These are phyloP conservation scores for Vishniacozyma victoriae DNA, from an alignment of 768 basidiomycete species.

Conservation along the genomic window DNA sequence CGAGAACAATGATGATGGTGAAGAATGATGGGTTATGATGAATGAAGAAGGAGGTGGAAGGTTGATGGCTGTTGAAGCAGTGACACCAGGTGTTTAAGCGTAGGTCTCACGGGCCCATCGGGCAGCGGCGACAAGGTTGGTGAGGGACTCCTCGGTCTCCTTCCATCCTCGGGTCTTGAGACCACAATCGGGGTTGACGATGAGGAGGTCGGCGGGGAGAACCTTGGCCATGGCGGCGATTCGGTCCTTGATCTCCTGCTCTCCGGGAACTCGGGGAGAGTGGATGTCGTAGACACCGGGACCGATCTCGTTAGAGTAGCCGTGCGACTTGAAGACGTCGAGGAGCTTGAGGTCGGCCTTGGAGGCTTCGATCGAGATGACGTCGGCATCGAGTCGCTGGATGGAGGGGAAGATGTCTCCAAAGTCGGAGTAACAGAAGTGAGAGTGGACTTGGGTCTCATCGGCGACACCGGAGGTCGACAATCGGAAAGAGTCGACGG, in stretches of 20 bases:
- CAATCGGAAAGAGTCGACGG: slow-evolving; percentile 97
- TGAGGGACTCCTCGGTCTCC: slow-evolving; percentile 86
- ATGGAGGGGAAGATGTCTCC: slow-evolving; percentile 98
- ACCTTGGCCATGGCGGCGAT: slow-evolving; percentile 75
- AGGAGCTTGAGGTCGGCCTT: slow-evolving; percentile 98
- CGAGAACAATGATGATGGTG: slow-evolving; percentile 2
- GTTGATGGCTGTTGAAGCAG: slow-evolving; percentile 2
- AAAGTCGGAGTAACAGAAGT: slow-evolving; percentile 75
- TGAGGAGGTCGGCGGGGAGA: slow-evolving; percentile 72
- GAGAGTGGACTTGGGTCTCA: slow-evolving; percentile 92
- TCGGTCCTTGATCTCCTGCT: slow-evolving; percentile 90
- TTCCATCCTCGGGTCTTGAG: slow-evolving; percentile 98
- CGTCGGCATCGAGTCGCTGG: slow-evolving; percentile 92
- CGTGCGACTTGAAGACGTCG: slow-evolving; percentile 86
- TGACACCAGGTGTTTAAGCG: slow-evolving; percentile 54
- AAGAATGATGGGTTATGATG: slow-evolving; percentile 1
- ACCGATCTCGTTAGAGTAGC: slow-evolving; percentile 91
- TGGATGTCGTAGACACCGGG: slow-evolving; percentile 99
- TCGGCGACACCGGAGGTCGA: slow-evolving; percentile 92
- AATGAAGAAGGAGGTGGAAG: slow-evolving; percentile 7
- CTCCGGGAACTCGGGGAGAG: slow-evolving; percentile 92
- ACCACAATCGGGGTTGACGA: slow-evolving; percentile 97
- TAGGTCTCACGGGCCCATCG: slow-evolving; percentile 84
- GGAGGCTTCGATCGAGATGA: slow-evolving; percentile 97
- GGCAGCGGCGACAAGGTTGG: slow-evolving; percentile 83